Base-by-base conservation (phyloP, 1,284 basidiomycete species). In the Cutaneotrichosporon sp. region DNA sequence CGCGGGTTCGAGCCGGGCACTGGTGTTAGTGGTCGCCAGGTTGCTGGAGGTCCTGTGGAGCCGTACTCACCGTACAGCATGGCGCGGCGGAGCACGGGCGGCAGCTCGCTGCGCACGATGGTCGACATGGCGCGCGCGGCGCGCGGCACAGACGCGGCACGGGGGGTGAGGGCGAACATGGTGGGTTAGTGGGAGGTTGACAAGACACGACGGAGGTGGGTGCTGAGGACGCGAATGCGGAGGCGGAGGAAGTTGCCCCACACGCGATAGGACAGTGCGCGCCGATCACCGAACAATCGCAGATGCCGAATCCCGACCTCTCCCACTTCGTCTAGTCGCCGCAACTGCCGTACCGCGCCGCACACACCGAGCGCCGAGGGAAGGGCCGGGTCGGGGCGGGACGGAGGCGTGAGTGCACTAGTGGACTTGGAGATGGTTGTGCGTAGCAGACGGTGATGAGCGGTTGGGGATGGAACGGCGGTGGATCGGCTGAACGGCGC, bases 1-100 rank as follows among this genome's bases (percentile, higher is more conserved):
- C 86, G 84, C 50, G 89, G 86, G 24, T 87, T 89, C 0, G 90
- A 89, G 10, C 87, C 83, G 14, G 91, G 91, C 1, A 93, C 87
- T 87, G 71, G n/a, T 8, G 56, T 56, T 13, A 54, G 62, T 14
- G 56, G 53, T n/a, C 34, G 20, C 1, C 13, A 3, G 36, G 36
- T 14, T 14, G 36, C 6, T 1, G 6, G 11, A 38, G 36, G 36
- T n/a, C n/a, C n/a, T n/a, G n/a, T n/a, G 16, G 8, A 43, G 38
- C 38, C 6, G 25, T 18, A 60, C 73, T 24, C 10, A 77, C 76
- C 74, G 46, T 78, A 78, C 22, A 78, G 68, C 69, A 76, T 74
- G 7, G 75, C 75, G 54, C 75, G 67, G 22, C 75, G 70, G 25
- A 71, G 67, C 0, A 71, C 65, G 3, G 69, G 70, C 6, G 59